Conservation (phyloP, 75 land plant species). For the Pinus taeda region DNA sequence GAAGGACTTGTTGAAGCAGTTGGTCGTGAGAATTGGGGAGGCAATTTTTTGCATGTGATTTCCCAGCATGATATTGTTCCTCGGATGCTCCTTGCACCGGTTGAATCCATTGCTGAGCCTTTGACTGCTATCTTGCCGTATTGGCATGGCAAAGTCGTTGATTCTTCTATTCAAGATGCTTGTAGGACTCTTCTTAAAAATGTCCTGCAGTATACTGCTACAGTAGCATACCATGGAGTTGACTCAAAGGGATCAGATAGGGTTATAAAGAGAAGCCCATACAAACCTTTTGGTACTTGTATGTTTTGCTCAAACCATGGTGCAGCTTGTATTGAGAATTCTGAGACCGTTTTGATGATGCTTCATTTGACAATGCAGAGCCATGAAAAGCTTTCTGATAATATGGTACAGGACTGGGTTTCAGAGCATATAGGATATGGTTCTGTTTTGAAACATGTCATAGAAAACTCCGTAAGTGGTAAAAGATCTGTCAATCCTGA, state of each 20-base stretch:
- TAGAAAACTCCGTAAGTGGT: no score
- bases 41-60: constrained; percentile 42
- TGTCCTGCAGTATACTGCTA: no score
- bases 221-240: no score
- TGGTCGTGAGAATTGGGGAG: constrained; percentile 48
- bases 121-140: constrained; percentile 24
- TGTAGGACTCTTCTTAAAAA: not conserved
- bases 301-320: constrained; percentile 34
- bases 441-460: not conserved
- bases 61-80: constrained; percentile 55
- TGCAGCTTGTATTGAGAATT: constrained; percentile 24
- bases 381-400: not conserved
- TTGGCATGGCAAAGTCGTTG: constrained; percentile 1
- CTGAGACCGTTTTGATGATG: constrained; percentile 48
- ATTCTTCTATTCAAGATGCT: not conserved
- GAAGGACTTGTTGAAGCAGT: constrained; percentile 39
- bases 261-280: constrained; percentile 26
- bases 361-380: constrained; percentile 7
- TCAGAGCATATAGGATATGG: not conserved
- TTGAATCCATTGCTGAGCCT: constrained; percentile 24
- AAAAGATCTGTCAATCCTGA: no score
- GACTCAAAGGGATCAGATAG: no score
- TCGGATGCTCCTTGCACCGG: constrained; percentile 46
- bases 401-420: not conserved
- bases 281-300: constrained; percentile 53